These are phyloP conservation scores for Thalia dealbata DNA, from an alignment of 176 grass and related monocot genomes.

Conservation along the genomic window DNA sequence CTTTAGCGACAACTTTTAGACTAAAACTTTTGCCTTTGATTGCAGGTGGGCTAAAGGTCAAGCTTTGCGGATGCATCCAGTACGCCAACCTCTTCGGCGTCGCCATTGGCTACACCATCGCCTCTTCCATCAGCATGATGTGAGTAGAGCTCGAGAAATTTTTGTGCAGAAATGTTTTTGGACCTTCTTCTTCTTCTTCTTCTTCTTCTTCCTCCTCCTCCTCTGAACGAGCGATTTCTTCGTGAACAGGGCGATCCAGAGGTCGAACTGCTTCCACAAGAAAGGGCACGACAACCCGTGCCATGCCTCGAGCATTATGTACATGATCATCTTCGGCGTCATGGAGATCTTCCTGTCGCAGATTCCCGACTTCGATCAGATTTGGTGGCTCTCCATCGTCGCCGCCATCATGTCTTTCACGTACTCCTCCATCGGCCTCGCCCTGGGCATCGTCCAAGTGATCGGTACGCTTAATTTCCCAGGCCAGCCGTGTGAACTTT, in stretches of 20 bases:
- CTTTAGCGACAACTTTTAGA: neutral
- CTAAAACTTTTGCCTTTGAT: neutral
- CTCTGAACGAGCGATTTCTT: neutral
- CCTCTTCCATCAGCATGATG: constrained; percentile 21
- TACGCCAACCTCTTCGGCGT: constrained; percentile 22
- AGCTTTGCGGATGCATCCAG: constrained; percentile 11
- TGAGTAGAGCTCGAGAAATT: neutral
- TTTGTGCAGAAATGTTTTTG: too few species aligned
- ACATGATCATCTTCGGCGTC: constrained; percentile 16
- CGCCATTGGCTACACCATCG: constrained; percentile 12
- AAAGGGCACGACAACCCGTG: constrained; percentile 16
- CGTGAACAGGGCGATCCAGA: constrained; percentile 7
- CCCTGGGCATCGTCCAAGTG: constrained; percentile 11
- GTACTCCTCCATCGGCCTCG: constrained; percentile 19
- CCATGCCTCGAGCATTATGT: constrained; percentile 1
- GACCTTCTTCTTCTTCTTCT: neutral
- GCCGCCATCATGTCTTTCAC: constrained; percentile 24
- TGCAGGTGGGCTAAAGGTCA: constrained; percentile 13
- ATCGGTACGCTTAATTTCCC: constrained; percentile 3
- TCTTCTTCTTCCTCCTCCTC: neutral
- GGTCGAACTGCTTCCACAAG: constrained; percentile 18
- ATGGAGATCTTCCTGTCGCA: constrained; percentile 17
- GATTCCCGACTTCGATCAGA: constrained; percentile 22
- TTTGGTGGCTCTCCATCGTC: constrained; percentile 22
- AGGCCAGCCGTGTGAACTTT: neutral